These are phyloP conservation scores for Phytopythium cucurbitacearum DNA, from an alignment of 352 stramenopile genomes.

Conservation along the genomic window DNA sequence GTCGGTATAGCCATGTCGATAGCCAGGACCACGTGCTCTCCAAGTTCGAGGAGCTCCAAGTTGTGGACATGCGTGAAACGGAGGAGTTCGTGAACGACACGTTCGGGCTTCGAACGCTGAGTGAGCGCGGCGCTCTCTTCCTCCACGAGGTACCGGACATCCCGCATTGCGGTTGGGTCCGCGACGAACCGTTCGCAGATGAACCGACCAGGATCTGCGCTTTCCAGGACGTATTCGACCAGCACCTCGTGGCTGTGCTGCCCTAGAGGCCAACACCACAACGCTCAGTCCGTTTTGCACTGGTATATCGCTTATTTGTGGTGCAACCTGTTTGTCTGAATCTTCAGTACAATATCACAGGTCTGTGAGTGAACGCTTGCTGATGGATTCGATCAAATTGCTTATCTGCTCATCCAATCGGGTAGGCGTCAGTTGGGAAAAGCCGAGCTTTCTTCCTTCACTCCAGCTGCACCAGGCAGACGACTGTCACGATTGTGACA, in stretches of 20 bases:
- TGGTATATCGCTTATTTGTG: no score
- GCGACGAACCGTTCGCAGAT: slow-evolving; percentile 6
- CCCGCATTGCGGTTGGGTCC: slow-evolving; percentile 28
- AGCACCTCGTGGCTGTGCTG: slow-evolving; percentile 6
- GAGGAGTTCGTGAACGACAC: slow-evolving; percentile 36
- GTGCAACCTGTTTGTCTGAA: no score
- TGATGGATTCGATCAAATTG: no score
- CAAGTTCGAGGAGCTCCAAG: slow-evolving; percentile 16
- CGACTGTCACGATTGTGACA: no score
- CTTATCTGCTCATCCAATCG: no score
- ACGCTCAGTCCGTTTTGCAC: no score
- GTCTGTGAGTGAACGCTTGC: no score
- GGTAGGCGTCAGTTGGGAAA: no score
- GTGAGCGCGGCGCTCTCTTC: slow-evolving; percentile 17
- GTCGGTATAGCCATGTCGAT: slow-evolving; percentile 30
- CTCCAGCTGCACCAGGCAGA: no score
- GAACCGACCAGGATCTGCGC: slow-evolving; percentile 4
- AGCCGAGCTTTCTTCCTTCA: no score
- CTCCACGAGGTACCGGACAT: slow-evolving; percentile 16
- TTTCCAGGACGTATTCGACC: slow-evolving; percentile 18
- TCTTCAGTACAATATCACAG: no score
- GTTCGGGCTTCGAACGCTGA: slow-evolving; percentile 24
- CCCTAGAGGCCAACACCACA: no score
- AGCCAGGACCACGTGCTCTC: slow-evolving; percentile 19
- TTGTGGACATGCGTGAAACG: slow-evolving; percentile 30